These are phyloP conservation scores for Cladosporium halotolerans DNA, from an alignment of 2,329 filamentous ascomycete species.

Conservation along the genomic window DNA sequence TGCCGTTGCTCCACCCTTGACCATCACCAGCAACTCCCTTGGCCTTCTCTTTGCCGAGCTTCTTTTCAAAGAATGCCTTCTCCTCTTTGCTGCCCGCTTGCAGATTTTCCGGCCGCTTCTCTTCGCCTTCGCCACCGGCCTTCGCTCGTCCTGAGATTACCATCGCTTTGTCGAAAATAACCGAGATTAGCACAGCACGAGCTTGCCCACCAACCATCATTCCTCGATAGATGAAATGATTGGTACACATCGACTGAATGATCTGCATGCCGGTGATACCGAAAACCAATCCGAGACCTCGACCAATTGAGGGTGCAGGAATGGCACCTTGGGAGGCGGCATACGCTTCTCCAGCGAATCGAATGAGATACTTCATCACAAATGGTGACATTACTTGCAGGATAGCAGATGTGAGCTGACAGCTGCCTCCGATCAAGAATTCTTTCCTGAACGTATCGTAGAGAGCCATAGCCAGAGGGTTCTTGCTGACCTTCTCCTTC, in stretches of 20 bases:
- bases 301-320: conserved; percentile 61
- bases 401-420: conserved; percentile 65
- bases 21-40: conserved; percentile 60
- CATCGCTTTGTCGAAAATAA: conserved; percentile 92
- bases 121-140: conserved; percentile 60
- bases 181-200: conserved; percentile 71
- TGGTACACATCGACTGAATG: conserved; percentile 70
- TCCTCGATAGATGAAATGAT: conserved; percentile 87
- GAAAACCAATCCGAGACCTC: conserved; percentile 74
- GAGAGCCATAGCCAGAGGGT: conserved; percentile 71
- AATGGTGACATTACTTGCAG: conserved; percentile 77
- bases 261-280: conserved; percentile 84
- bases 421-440: conserved; percentile 77
- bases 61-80: conserved; percentile 46
- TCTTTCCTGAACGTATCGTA: conserved; percentile 82
- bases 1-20: conserved; percentile 83
- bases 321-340: conserved; percentile 47
- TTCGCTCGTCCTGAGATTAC: conserved; percentile 79
- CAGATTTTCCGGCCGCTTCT: conserved; percentile 36
- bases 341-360: conserved; percentile 76
- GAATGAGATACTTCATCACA: conserved; percentile 76
- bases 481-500: conserved; percentile 56
- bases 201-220: conserved; percentile 86
- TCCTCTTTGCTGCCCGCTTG: conserved; percentile 45
- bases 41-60: conserved; percentile 37